phyloP scores from a whole-genome alignment of 2,329 filamentous ascomycete genomes.

The Beauveria varroae region DNA sequence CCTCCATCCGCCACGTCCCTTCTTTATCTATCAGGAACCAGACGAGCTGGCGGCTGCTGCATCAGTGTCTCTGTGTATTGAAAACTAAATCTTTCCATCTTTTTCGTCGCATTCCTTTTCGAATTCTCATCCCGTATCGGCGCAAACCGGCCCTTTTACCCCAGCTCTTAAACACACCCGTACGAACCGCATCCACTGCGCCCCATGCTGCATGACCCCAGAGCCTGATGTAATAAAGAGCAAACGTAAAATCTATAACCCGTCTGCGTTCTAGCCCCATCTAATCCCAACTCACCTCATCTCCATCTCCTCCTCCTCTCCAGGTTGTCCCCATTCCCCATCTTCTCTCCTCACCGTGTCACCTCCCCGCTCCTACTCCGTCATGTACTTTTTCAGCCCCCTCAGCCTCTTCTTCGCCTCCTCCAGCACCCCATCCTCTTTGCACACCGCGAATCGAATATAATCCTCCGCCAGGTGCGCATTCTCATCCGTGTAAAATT shows the following conservation, averaged over 20 bases:
- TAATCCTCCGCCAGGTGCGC: constrained; percentile 86
- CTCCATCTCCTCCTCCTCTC: too few species aligned
- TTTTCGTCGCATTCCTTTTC: too few species aligned
- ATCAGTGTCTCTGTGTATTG: too few species aligned
- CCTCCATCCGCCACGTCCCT: not conserved
- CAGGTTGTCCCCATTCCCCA: not conserved
- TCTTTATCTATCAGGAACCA: not conserved
- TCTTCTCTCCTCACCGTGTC: not conserved
- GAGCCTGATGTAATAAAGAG: not conserved
- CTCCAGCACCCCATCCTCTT: constrained; percentile 79
- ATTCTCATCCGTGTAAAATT: constrained; percentile 88
- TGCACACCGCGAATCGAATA: constrained; percentile 92
- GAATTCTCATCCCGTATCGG: not conserved
- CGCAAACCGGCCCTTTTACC: not conserved
- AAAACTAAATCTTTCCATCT: too few species aligned
- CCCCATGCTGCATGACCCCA: not conserved
- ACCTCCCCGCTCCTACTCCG: constrained; percentile 14
- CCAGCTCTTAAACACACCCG: not conserved
- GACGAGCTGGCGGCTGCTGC: too few species aligned
- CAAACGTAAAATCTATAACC: not conserved
- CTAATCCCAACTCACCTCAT: too few species aligned
- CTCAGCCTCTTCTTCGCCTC: constrained; percentile 68
- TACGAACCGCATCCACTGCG: not conserved
- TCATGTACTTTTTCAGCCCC: constrained; percentile 65
- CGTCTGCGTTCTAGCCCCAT: not conserved